Conservation (phyloP, 495 filamentous ascomycete genomes). For the Hypoxylon perforatum region DNA sequence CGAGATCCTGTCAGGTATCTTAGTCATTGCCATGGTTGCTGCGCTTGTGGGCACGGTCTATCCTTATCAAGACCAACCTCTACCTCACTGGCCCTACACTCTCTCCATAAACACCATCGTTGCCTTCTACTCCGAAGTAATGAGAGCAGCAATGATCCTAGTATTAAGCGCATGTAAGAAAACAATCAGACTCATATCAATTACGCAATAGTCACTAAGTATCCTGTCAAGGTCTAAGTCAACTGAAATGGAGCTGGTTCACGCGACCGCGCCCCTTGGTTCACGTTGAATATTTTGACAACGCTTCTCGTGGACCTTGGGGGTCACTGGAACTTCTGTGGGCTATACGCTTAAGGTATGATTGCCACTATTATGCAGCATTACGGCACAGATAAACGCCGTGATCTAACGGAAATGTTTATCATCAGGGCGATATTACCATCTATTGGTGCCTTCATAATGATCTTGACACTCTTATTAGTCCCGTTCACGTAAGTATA, state of each 20-base stretch:
- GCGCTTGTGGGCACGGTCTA: slow-evolving; percentile 39
- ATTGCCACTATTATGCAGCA: background rate
- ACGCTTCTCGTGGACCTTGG: slow-evolving; percentile 35
- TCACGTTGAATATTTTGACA: slow-evolving; percentile 32
- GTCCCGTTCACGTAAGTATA: slow-evolving; percentile 34
- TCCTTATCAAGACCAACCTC: slow-evolving; percentile 37
- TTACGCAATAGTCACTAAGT: background rate
- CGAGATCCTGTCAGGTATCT: slow-evolving; percentile 21
- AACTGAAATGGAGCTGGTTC: slow-evolving; percentile 50
- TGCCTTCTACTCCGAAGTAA: slow-evolving; percentile 40
- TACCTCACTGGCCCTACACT: slow-evolving; percentile 42
- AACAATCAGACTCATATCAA: background rate
- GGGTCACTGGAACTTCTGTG: slow-evolving; percentile 33
- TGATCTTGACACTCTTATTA: slow-evolving; percentile 32
- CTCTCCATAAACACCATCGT: slow-evolving; percentile 46
- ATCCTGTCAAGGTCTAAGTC: slow-evolving; percentile 33
- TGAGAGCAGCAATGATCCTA: slow-evolving; percentile 41
- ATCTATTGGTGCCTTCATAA: slow-evolving; percentile 28
- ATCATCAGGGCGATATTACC: slow-evolving; percentile 30
- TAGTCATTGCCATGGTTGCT: slow-evolving; percentile 24
- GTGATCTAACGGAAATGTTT: background rate
- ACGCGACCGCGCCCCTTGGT: slow-evolving; percentile 21
- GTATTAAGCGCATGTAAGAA: slow-evolving; percentile 27
- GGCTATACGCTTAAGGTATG: slow-evolving; percentile 17
- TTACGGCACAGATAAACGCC: too few relatives aligned